phyloP scores from a whole-genome alignment of 176 grass and related monocot species.

The Chloris gayana region DNA sequence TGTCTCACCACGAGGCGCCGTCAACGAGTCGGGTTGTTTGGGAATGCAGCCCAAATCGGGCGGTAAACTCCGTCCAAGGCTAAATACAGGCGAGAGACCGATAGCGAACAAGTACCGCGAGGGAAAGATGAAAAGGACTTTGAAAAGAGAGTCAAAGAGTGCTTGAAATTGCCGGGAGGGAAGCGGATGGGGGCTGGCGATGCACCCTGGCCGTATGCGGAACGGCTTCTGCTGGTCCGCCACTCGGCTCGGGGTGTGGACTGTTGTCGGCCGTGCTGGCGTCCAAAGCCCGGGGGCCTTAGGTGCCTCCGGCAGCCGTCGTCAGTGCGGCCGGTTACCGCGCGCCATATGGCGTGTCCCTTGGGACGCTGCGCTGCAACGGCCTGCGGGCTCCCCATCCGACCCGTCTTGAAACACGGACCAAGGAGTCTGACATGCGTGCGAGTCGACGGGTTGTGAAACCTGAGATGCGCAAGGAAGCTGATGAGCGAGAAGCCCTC shows the following conservation, averaged over 20 bases:
- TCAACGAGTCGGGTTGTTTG: slow-evolving; percentile 62
- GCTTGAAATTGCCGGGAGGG: slow-evolving; percentile 83
- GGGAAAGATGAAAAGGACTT: slow-evolving; percentile 87
- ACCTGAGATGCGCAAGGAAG: no score
- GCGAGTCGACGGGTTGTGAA: not conserved
- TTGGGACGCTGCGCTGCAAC: slow-evolving; percentile 10
- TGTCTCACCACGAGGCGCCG: slow-evolving; percentile 63
- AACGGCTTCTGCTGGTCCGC: not conserved
- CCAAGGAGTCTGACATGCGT: slow-evolving; percentile 57
- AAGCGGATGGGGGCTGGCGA: slow-evolving; percentile 76
- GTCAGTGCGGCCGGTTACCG: not conserved
- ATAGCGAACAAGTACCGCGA: slow-evolving; percentile 73
- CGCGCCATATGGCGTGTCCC: not conserved
- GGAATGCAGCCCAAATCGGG: slow-evolving; percentile 57
- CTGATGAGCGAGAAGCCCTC: no score
- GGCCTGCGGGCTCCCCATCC: slow-evolving; percentile 43
- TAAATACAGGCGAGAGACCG: slow-evolving; percentile 66
- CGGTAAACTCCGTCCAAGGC: slow-evolving; percentile 67
- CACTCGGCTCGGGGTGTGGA: not conserved
- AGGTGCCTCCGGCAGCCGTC: not conserved
- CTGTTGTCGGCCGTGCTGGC: not conserved
- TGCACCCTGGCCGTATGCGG: slow-evolving; percentile 37
- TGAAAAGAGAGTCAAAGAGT: slow-evolving; percentile 93
- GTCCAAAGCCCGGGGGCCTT: not conserved
- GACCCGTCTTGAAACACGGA: slow-evolving; percentile 83